Conservation (phyloP, 768 basidiomycete species). For the Saitozyma podzolica region DNA sequence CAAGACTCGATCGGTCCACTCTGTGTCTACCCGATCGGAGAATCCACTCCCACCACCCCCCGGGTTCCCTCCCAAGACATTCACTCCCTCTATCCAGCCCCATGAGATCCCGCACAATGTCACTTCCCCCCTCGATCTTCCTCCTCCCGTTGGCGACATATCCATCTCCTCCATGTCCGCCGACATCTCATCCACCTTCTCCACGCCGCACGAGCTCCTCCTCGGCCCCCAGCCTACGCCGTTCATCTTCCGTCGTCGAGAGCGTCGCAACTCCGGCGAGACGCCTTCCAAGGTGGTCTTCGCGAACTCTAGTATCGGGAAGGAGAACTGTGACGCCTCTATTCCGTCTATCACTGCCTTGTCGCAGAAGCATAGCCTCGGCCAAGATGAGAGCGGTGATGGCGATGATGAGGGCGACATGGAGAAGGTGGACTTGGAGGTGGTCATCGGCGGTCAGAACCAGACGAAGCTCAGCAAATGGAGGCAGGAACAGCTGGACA, state of each 20-base stretch:
- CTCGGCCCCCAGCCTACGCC: slow-evolving; percentile 22
- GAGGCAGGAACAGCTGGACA: slow-evolving; percentile 33
- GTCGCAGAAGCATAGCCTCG: background rate
- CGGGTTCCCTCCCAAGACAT: too few relatives aligned
- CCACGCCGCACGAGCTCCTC: slow-evolving; percentile 20
- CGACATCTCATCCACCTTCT: slow-evolving; percentile 6
- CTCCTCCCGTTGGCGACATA: too few relatives aligned
- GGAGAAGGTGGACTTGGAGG: background rate
- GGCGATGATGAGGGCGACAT: background rate
- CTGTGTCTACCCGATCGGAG: too few relatives aligned
- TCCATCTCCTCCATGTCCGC: background rate
- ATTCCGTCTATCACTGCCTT: background rate
- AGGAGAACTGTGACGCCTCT: background rate
- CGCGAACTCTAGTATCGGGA: background rate
- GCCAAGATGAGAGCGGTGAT: background rate
- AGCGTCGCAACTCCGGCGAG: background rate
- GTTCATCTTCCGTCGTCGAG: slow-evolving; percentile 19
- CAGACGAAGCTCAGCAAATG: slow-evolving; percentile 15
- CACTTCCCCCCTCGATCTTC: too few relatives aligned
- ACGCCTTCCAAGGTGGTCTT: slow-evolving; percentile 1
- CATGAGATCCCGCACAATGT: too few relatives aligned
- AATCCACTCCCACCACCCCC: too few relatives aligned
- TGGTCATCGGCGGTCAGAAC: background rate
- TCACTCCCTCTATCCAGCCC: too few relatives aligned
- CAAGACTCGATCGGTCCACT: too few relatives aligned